A percentile compares a stretch with the other conserved stretches of the same genome.
These are phyloP conservation scores for Euphorbia corollata DNA, from an alignment of 441 rosid genomes.

Conservation along the genomic window DNA sequence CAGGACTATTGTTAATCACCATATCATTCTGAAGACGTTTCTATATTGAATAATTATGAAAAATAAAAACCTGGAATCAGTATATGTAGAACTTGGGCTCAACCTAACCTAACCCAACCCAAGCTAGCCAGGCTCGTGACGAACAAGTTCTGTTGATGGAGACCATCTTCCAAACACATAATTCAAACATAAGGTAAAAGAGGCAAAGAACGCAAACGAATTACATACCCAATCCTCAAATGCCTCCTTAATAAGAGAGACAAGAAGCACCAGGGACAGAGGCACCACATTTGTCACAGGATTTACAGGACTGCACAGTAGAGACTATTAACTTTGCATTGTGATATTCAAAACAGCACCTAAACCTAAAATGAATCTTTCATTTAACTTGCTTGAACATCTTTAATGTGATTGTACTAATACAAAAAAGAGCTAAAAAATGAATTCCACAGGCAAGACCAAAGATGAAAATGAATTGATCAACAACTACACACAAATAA, in stretches of 20 bases:
- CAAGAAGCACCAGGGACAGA: slow-evolving; percentile 86
- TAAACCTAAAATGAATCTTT: not conserved
- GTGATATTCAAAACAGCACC: not conserved
- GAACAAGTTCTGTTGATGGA: slow-evolving; percentile 1
- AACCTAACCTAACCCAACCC: slow-evolving; percentile 2
- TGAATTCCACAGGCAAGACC: not conserved
- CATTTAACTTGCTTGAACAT: slow-evolving; percentile 4
- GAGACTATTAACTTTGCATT: slow-evolving; percentile 16
- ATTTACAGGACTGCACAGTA: slow-evolving; percentile 83
- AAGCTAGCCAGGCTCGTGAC: not conserved
- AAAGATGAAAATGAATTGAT: not conserved
- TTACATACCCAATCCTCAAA: slow-evolving; percentile 96
- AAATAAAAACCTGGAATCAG: slow-evolving; percentile 5
- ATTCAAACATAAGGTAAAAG: slow-evolving; percentile 12
- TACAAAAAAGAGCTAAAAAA: not conserved
- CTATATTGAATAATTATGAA: slow-evolving; percentile 42
- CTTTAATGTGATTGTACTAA: not conserved
- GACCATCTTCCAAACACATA: not conserved
- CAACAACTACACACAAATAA: not conserved
- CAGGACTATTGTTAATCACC: slow-evolving; percentile 68
- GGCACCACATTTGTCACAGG: slow-evolving; percentile 94
- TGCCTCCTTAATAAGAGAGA: slow-evolving; percentile 95
- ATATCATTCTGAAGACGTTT: slow-evolving; percentile 96
- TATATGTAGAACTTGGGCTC: slow-evolving; percentile 12
- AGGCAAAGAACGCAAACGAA: slow-evolving; percentile 14